Base-by-base conservation (phyloP, 345 rosid genomes). In the Lenwebbia sp. region DNA sequence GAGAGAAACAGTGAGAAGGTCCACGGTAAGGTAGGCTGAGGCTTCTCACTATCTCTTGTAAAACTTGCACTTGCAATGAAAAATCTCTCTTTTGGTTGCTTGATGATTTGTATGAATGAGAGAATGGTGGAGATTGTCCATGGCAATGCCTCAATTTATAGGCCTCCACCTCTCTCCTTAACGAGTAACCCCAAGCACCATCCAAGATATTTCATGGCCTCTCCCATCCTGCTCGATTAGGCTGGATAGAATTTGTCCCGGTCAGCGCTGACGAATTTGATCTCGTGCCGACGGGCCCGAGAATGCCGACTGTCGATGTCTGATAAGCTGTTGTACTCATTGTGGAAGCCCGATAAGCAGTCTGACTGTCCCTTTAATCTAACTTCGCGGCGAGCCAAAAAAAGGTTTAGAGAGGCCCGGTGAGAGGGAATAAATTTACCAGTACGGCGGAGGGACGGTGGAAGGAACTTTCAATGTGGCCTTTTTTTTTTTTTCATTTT, bases 331-430 rank as follows among this genome's bases (percentile, higher is more conserved):
- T 52, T 52, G 57, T 19, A 21, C 23, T 21, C 21, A 4, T 0
- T 17, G 7, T 65, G 76, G 19, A 4, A 4, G 76, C 25, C 6
- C 3, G 25, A 65, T 65, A 0, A 7, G 26, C 11, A 22, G 10
- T 54, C 4, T 21, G 5, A 22, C 4, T 22, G 47, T 33, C 47
- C 47, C 78, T 70, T 70, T 70, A 19, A 33, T 70, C 0, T 33
- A 1, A 37, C 47, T 14, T 1, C 4, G 25, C 4, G 13, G 1
- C 1, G 13, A 25, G 47, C 9, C 9, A 30, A 1, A 10, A 30
- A 26, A 33, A 33, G 25, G 37, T 17, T 19, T 37, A 4, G 47
- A 0, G 7, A 44, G 37, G 1, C 1, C 1, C 7, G 26, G 11
- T 1, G 47, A 37, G 47, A 70, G 78, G 26, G 26, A 10, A 37